A percentile compares a stretch with the other conserved stretches of the same genome.
phyloP scores from a whole-genome alignment of 2,329 filamentous ascomycete species.

The Chaetomiaceae sp. region DNA sequence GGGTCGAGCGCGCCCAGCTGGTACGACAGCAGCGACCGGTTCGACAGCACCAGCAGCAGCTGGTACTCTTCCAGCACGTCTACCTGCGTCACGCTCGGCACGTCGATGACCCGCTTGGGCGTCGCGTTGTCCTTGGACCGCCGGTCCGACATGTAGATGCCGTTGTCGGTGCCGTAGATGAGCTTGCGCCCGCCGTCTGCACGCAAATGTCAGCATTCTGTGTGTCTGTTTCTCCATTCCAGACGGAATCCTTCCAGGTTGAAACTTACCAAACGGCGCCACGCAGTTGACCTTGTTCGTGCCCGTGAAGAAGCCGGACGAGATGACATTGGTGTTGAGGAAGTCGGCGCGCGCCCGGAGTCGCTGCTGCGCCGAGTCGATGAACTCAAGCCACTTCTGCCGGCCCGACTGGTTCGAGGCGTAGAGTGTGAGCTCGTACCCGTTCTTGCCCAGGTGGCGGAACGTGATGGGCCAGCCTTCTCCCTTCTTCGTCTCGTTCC shows the following conservation, averaged over 20 bases:
- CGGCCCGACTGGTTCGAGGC: constrained; percentile 78
- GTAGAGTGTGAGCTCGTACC: constrained; percentile 86
- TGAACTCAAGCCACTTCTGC: constrained; percentile 95
- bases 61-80: constrained; percentile 95
- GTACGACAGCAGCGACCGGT: constrained; percentile 89
- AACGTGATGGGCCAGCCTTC: constrained; percentile 95
- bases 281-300: constrained; percentile 89
- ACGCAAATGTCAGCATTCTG: constrained; percentile 13
- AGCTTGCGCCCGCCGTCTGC: constrained; percentile 92
- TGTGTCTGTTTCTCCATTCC: neutral
- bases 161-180: constrained; percentile 88
- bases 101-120: constrained; percentile 80
- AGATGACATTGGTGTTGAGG: constrained; percentile 67
- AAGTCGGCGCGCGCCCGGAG: constrained; percentile 84
- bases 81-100: constrained; percentile 83
- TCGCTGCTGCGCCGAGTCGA: constrained; percentile 82
- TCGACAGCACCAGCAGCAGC: constrained; percentile 81
- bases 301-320: constrained; percentile 53
- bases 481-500: constrained; percentile 50
- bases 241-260: neutral
- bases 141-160: constrained; percentile 86
- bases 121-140: constrained; percentile 72
- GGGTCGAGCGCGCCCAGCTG: constrained; percentile 79
- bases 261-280: constrained; percentile 73
- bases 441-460: constrained; percentile 88